Conservation (phyloP, 2,329 filamentous ascomycete species). For the Talaromyces sp. region DNA sequence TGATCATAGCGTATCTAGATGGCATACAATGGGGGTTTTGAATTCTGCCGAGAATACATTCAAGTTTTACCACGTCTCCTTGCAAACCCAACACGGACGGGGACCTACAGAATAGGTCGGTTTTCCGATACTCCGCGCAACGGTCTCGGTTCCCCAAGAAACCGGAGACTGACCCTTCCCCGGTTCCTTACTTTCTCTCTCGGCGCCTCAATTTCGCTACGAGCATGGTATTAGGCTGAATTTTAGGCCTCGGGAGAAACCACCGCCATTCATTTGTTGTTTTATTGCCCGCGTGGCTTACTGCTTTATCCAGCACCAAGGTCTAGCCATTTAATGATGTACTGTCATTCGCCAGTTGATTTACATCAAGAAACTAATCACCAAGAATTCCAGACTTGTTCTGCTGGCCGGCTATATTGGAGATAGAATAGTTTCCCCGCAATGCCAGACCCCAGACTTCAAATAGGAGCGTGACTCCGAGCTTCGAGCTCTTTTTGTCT, state of each 20-base stretch:
- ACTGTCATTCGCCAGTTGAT: not conserved
- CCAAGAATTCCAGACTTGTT: not conserved
- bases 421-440: not conserved
- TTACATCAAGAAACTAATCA: not conserved
- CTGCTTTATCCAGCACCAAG: not conserved
- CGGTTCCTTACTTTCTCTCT: not conserved
- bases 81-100: not conserved
- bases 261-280: not conserved
- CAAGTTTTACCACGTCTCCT: not conserved
- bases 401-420: not conserved
- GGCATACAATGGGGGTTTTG: not conserved
- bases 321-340: not conserved
- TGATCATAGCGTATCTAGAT: not conserved
- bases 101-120: not conserved
- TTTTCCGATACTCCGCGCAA: not conserved
- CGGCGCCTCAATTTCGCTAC: not conserved
- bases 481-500: not conserved
- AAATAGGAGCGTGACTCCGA: not conserved
- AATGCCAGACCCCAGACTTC: not conserved
- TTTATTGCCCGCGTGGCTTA: not conserved
- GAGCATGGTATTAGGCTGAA: constrained; percentile 6
- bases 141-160: not conserved
- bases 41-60: not conserved
- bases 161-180: not conserved
- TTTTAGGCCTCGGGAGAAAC: not conserved